These are phyloP conservation scores for Xylaria longipes DNA, from an alignment of 495 filamentous ascomycete species.

Conservation along the genomic window DNA sequence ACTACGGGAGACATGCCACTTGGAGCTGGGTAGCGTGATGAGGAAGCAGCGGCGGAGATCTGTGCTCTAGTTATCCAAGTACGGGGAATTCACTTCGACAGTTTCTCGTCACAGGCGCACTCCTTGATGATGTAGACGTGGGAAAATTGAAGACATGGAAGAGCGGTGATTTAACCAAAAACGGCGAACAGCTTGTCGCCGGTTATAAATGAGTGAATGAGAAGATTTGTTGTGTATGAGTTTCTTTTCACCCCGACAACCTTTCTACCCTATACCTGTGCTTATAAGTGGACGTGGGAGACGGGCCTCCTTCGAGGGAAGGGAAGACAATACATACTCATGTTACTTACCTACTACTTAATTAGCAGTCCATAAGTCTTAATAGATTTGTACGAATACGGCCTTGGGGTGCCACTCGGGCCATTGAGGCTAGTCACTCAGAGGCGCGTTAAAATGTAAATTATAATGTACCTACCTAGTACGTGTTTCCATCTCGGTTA, in stretches of 20 bases:
- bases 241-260: background rate
- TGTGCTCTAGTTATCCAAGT: background rate
- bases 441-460: background rate
- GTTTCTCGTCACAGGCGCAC: background rate
- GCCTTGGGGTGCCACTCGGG: background rate
- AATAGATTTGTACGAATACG: slow-evolving; percentile 10
- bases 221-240: slow-evolving; percentile 12
- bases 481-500: background rate
- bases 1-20: background rate
- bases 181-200: background rate
- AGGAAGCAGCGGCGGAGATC: background rate
- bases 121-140: slow-evolving; percentile 19
- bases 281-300: background rate
- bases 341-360: slow-evolving; percentile 1
- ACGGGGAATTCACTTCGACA: background rate
- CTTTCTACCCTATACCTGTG: slow-evolving; percentile 4
- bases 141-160: slow-evolving; percentile 7
- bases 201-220: slow-evolving; percentile 22
- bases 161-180: background rate
- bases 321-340: background rate
- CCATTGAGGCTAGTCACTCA: background rate
- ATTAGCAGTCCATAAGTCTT: slow-evolving; percentile 4
- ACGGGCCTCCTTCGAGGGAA: slow-evolving; percentile 1
- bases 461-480: background rate
- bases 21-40: background rate